A percentile compares a stretch with the other conserved stretches of the same genome.
phyloP scores from a whole-genome alignment of 257 asterid genomes.

The Salvia hispanica region DNA sequence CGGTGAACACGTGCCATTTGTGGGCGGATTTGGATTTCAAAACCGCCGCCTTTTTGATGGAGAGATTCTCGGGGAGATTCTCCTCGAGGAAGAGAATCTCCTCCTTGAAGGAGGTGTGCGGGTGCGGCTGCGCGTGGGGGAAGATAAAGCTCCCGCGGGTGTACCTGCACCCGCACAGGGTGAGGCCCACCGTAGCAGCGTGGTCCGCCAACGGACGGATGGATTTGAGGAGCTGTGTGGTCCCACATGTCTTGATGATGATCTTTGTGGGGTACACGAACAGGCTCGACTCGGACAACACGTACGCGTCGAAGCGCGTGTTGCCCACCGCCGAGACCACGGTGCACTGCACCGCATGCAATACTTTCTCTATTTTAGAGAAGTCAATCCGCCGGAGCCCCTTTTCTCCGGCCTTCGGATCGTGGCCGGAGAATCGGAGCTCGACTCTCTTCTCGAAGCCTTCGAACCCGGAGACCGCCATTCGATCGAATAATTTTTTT shows the following conservation, averaged over 20 bases:
- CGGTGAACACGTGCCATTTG: slow-evolving; percentile 91
- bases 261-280: slow-evolving; percentile 85
- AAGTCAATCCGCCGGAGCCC: slow-evolving; percentile 77
- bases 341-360: slow-evolving; percentile 88
- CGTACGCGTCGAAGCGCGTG: slow-evolving; percentile 74
- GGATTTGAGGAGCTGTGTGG: slow-evolving; percentile 78
- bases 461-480: slow-evolving; percentile 96
- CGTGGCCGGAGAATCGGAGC: slow-evolving; percentile 75
- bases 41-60: slow-evolving; percentile 55
- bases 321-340: slow-evolving; percentile 91
- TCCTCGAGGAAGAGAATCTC: slow-evolving; percentile 66
- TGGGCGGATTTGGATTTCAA: slow-evolving; percentile 65
- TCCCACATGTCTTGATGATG: slow-evolving; percentile 97
- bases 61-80: slow-evolving; percentile 53
- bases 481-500: slow-evolving; percentile 3
- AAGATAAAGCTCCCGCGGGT: slow-evolving; percentile 89
- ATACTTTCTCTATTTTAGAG: slow-evolving; percentile 54
- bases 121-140: slow-evolving; percentile 84
- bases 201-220: slow-evolving; percentile 59
- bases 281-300: slow-evolving; percentile 77
- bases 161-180: slow-evolving; percentile 73
- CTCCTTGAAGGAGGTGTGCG: slow-evolving; percentile 74
- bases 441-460: slow-evolving; percentile 93
- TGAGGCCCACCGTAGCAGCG: slow-evolving; percentile 59
- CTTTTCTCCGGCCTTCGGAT: slow-evolving; percentile 45